phyloP scores from a whole-genome alignment of 495 filamentous ascomycete genomes.

The Poronia punctata region DNA sequence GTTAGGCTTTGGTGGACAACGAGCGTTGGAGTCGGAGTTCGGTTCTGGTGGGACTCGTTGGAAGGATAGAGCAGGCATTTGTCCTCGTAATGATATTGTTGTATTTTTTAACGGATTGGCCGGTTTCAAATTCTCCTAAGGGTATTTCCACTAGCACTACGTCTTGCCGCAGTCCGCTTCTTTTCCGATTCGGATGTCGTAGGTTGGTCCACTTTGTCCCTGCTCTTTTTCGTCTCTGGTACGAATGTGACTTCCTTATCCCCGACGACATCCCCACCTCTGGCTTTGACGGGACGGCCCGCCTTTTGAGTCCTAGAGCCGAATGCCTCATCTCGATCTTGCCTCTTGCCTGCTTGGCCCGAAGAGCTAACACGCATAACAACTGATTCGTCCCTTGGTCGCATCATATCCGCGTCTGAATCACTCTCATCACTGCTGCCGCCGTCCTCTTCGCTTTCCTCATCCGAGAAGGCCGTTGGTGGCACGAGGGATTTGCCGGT shows the following conservation, averaged over 20 bases:
- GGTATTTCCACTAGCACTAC: slow-evolving; percentile 68
- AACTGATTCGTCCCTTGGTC: slow-evolving; percentile 31
- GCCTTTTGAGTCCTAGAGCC: slow-evolving; percentile 55
- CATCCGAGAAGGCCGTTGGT: slow-evolving; percentile 17
- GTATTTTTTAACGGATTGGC: background rate
- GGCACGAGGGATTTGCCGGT: slow-evolving; percentile 12
- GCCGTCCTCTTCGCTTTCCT: slow-evolving; percentile 33
- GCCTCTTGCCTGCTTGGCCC: slow-evolving; percentile 51
- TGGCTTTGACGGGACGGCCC: slow-evolving; percentile 37
- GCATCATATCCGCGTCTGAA: slow-evolving; percentile 22
- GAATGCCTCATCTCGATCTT: slow-evolving; percentile 56
- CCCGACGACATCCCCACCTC: slow-evolving; percentile 57
- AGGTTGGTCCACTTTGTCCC: slow-evolving; percentile 24
- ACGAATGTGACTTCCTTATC: slow-evolving; percentile 84
- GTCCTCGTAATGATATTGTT: background rate
- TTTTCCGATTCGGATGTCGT: slow-evolving; percentile 28
- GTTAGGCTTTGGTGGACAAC: too few relatives aligned
- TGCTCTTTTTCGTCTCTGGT: slow-evolving; percentile 53
- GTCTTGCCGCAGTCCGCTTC: slow-evolving; percentile 43
- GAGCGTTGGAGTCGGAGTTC: too few relatives aligned
- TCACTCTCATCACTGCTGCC: slow-evolving; percentile 39
- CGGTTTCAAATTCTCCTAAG: slow-evolving; percentile 53
- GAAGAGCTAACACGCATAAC: slow-evolving; percentile 63
- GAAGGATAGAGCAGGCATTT: background rate
- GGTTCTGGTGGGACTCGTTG: background rate